Evolutionary conservation across 176 grass and related monocot genomes (phyloP), one percentile per base, ranked within the genome.

Genomic region (Puya raimondii): DNA sequence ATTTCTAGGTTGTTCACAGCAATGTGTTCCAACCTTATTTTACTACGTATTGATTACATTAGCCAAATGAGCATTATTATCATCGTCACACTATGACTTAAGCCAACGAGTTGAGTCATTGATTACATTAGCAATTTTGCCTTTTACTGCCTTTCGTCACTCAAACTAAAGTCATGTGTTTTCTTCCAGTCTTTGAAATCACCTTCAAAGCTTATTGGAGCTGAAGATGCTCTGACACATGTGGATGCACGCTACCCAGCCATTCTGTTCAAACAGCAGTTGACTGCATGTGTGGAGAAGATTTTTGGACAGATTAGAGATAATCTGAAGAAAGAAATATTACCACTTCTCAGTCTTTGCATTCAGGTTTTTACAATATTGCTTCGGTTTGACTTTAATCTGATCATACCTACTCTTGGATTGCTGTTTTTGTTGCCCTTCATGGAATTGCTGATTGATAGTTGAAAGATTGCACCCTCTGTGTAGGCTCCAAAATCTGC

Each of bases 321-420:
- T 81, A 93, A 92, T 79, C 74, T 99, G 64, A 99, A 99, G 84
- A 97, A 99, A 48, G 84, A 99, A 79, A 91, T 93, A 81, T 85
- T 54, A 72, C 90, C 94, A 56, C 90, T 99, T 75, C 90, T 99
- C 57, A 85, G 47, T 83, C 64, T 88, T 63, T 99, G 94, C 84
- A 99, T 99, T 78, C 94, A 99, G 94, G 94, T 99, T 75, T 50
- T 54, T 74, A 50, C 16, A 15, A 29, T 1, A 53, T 72, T 27
- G n/a, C 23, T 23, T 82, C 64, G 1, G 49, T 16, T 68, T 2
- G 49, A 64, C n/a, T 50, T 59, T 76, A 10, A 23, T 52, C 3
- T 26, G 53, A 42, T 42, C 33, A 42, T 42, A 13, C 13, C 73
- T 72, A 17, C 5, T 50, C 67, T 49, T 58, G 27, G 17, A 11